A percentile compares a stretch with the other conserved stretches of the same genome.
Evolutionary conservation across 2,329 filamentous ascomycete species (phyloP).

Genomic region (Neoascochyta sp.): DNA sequence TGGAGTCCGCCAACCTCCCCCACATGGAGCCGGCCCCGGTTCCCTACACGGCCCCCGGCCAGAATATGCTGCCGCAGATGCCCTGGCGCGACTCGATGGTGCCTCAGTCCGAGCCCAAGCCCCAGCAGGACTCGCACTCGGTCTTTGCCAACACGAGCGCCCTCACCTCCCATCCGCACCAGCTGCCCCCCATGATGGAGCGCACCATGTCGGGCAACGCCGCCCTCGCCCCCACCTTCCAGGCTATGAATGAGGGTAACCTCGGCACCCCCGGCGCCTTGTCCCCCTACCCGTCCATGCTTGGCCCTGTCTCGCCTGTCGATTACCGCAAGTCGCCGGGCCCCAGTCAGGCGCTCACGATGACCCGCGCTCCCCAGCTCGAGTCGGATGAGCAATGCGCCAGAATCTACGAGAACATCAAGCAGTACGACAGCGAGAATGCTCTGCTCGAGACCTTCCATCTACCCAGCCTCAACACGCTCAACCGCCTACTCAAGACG

Average conservation of each 20-base stretch:
- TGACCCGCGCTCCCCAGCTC: conserved; percentile 74
- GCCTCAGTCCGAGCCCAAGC: conserved; percentile 69
- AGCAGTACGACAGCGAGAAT: conserved; percentile 72
- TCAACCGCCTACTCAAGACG: conserved; percentile 90
- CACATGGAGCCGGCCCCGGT: conserved; percentile 74
- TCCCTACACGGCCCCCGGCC: conserved; percentile 63
- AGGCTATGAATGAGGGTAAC: conserved; percentile 67
- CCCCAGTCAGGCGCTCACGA: conserved; percentile 61
- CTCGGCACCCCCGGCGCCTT: conserved; percentile 68
- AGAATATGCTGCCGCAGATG: conserved; percentile 79
- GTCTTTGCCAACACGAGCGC: conserved; percentile 60
- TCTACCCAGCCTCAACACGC: conserved; percentile 70
- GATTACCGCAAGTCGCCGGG: conserved; percentile 68
- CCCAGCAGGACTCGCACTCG: conserved; percentile 61
- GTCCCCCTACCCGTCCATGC: conserved; percentile 67
- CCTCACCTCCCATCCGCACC: conserved; percentile 55
- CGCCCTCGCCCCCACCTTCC: conserved; percentile 61
- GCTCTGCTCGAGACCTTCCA: conserved; percentile 86
- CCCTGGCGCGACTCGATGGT: conserved; percentile 92
- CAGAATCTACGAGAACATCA: conserved; percentile 81
- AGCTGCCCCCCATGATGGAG: conserved; percentile 67
- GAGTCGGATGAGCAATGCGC: conserved; percentile 80
- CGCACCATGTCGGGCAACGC: conserved; percentile 58
- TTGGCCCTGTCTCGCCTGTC: conserved; percentile 63
- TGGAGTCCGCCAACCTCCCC: conserved; percentile 70